A percentile compares a stretch with the other conserved stretches of the same genome.
Conservation (phyloP, 1,284 basidiomycete genomes). For the Sanguinoderma infundibulare region DNA sequence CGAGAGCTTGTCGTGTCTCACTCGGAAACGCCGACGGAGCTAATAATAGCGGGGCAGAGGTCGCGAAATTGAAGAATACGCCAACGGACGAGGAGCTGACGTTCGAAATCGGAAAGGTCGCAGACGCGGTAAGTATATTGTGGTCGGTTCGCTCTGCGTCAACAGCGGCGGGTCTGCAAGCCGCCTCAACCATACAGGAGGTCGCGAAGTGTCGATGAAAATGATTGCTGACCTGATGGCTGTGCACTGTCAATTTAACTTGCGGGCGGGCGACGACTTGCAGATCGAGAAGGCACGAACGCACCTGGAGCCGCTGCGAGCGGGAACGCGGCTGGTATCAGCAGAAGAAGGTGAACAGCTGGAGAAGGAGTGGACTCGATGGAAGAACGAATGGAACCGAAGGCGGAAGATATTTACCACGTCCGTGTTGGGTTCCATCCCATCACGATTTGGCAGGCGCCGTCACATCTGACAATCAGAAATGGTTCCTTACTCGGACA, state of each 20-base stretch:
- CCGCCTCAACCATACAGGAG: too few species aligned
- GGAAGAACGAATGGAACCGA: slow-evolving; percentile 74
- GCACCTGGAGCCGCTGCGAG: slow-evolving; percentile 66
- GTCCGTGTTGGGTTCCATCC: slow-evolving; percentile 40
- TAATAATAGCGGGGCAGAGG: slow-evolving; percentile 49
- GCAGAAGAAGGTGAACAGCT: slow-evolving; percentile 64
- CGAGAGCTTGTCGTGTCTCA: slow-evolving; percentile 6
- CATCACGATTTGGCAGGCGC: not conserved
- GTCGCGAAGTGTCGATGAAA: not conserved
- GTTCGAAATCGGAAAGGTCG: slow-evolving; percentile 47
- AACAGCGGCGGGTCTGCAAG: too few species aligned
- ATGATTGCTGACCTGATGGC: not conserved
- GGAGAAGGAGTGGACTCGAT: slow-evolving; percentile 70
- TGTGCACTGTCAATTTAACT: not conserved
- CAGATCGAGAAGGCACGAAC: slow-evolving; percentile 55
- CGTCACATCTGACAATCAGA: not conserved
- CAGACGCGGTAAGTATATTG: slow-evolving; percentile 46
- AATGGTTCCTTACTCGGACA: slow-evolving; percentile 34
- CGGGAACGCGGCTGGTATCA: slow-evolving; percentile 68
- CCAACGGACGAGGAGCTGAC: slow-evolving; percentile 75
- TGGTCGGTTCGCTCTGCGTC: not conserved
- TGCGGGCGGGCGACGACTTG: not conserved
- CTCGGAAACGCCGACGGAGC: not conserved
- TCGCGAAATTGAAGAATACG: slow-evolving; percentile 60
- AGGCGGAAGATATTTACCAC: slow-evolving; percentile 70